phyloP scores from a whole-genome alignment of 495 filamentous ascomycete genomes.

The Delitschia confertaspora region DNA sequence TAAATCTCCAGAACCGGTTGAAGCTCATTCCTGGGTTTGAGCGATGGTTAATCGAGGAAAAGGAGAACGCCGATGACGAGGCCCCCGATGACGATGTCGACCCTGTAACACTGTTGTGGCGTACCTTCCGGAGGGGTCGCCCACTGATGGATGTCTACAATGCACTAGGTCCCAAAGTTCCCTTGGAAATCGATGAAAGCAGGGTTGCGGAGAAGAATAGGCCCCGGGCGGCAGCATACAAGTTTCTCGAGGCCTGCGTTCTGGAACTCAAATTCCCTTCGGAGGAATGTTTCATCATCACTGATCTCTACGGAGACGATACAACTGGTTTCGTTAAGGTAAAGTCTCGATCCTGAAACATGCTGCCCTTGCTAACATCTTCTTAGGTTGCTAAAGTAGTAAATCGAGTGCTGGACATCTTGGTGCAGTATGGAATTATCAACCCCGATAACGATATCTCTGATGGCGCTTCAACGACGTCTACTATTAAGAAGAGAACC shows the following conservation, averaged over 20 bases:
- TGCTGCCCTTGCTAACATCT: slow-evolving; percentile 24
- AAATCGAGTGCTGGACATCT: slow-evolving; percentile 80
- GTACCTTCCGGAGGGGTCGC: slow-evolving; percentile 71
- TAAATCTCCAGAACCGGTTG: slow-evolving; percentile 69
- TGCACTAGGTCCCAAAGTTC: slow-evolving; percentile 55
- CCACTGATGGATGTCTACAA: slow-evolving; percentile 89
- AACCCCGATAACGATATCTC: slow-evolving; percentile 20
- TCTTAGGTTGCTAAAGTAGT: slow-evolving; percentile 67
- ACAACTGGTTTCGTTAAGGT: slow-evolving; percentile 97
- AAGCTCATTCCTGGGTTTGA: slow-evolving; percentile 77
- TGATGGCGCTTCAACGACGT: slow-evolving; percentile 21
- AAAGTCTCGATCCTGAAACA: slow-evolving; percentile 5
- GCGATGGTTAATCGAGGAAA: slow-evolving; percentile 53
- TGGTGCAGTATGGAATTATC: slow-evolving; percentile 64
- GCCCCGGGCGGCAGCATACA: slow-evolving; percentile 58
- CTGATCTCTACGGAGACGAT: slow-evolving; percentile 84
- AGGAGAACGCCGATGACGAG: slow-evolving; percentile 54
- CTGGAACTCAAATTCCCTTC: slow-evolving; percentile 65
- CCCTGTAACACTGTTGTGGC: slow-evolving; percentile 86
- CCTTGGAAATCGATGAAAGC: slow-evolving; percentile 53
- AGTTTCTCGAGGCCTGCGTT: slow-evolving; percentile 60
- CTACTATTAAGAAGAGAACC: slow-evolving; percentile 50
- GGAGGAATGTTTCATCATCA: slow-evolving; percentile 81
- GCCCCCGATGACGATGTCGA: slow-evolving; percentile 62
- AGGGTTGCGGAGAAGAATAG: slow-evolving; percentile 54